These are phyloP conservation scores for Corrigiola litoralis DNA, from an alignment of 179 eudicot species.

Conservation along the genomic window DNA sequence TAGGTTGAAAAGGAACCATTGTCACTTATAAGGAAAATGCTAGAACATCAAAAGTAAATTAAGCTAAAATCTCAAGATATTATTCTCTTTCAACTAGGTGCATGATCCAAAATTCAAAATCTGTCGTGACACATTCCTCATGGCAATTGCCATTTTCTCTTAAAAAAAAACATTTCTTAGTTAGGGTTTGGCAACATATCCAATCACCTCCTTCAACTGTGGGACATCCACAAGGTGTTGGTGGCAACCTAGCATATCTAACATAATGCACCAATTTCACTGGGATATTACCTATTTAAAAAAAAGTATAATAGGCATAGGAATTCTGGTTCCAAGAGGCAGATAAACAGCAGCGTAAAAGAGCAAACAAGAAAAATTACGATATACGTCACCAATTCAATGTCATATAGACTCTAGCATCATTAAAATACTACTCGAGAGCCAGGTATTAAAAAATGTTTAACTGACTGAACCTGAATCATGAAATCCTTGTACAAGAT, in stretches of 20 bases:
- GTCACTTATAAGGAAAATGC: not conserved
- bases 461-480: constrained; percentile 67
- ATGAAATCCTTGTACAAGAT: constrained; percentile 93
- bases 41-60: not conserved
- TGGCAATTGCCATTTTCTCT: too few species aligned
- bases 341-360: not conserved
- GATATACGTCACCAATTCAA: too few species aligned
- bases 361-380: too few species aligned
- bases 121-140: too few species aligned
- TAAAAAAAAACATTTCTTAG: not conserved
- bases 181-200: not conserved
- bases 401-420: too few species aligned
- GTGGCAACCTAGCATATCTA: not conserved
- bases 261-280: not conserved
- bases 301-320: not conserved
- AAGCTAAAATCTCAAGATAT: not conserved
- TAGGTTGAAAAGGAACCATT: not conserved
- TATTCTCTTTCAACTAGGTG: not conserved
- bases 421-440: too few species aligned
- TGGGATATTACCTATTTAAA: not conserved
- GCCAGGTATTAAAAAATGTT: too few species aligned
- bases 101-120: too few species aligned
- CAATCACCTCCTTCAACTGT: not conserved
- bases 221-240: too few species aligned
- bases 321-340: not conserved